Base-by-base conservation (phyloP, 192 early-diverging fungal species). In the Diversispora epigaea region DNA sequence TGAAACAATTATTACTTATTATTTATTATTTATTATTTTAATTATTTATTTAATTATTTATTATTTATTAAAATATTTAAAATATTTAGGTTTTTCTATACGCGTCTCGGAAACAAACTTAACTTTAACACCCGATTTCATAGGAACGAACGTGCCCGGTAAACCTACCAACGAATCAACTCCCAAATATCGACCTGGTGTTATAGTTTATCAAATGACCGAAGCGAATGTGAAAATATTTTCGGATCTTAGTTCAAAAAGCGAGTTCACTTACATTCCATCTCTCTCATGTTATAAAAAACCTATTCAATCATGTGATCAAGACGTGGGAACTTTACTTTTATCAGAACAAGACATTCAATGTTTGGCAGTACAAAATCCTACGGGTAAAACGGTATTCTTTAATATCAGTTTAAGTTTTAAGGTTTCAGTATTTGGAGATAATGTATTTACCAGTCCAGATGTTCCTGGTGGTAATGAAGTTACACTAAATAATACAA, bases 251-350 rank as follows among this genome's bases (percentile, higher is more conserved):
- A n/a, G 4, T 3, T 32, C 61, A 15, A 4, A 8, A 15, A 5
- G 4, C 0, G 9, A 15, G 3, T 64, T 43, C 43, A 0, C 12
- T 2, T 64, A 64, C n/a, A 64, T 64, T 6, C 62, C 62, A 41
- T 64, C 62, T 41, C 43, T 64, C 6, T 64, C 62, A 2, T 64
- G 62, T 64, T 64, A 64, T 64, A 15, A 64, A 64, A 41, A 44
- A 19, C 62, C 62, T n/a, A 17, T 64, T 41, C 62, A 64, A 64
- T 3, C 0, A n/a, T 64, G 62, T 64, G 62, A 64, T 64, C 62
- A 64, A 64, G 62, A 64, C n/a, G 39, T 41, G 1, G 62, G 62
- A 1, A 8, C 14, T 43, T 19, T 64, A 64, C 62, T 40, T 12
- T 19, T 64, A 9, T 12, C 39, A 14, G 32, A 41, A 17, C n/a